A percentile compares a stretch with the other conserved stretches of the same genome.
phyloP scores from a whole-genome alignment of 352 stramenopile species.

The Aphanomyces euteiches region DNA sequence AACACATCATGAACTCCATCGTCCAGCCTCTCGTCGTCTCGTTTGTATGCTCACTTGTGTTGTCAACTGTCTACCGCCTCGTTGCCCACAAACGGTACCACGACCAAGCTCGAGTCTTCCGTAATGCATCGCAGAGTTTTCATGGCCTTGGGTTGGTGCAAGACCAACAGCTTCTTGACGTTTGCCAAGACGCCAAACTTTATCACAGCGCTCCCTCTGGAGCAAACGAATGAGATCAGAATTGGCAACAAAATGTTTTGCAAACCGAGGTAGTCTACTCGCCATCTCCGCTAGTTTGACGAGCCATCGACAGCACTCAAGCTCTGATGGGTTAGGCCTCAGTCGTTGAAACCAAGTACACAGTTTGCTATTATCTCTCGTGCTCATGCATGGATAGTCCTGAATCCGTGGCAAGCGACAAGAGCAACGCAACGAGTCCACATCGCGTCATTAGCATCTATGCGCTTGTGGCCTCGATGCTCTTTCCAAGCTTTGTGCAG shows the following conservation, averaged over 20 bases:
- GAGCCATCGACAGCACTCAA: conserved; percentile 11
- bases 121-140: conserved; percentile 6
- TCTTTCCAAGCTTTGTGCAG: not conserved
- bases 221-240: conserved; percentile 24
- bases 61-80: not conserved
- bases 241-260: conserved; percentile 31
- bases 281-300: not conserved
- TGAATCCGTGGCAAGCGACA: not conserved
- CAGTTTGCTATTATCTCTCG: too few species aligned
- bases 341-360: conserved; percentile 9
- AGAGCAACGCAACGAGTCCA: too few species aligned
- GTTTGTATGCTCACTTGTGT: not conserved
- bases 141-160: conserved; percentile 17
- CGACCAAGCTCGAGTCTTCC: too few species aligned
- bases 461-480: conserved; percentile 1
- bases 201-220: conserved; percentile 18
- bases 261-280: conserved; percentile 24
- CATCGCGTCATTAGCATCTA: conserved; percentile 19
- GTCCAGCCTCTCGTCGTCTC: conserved; percentile 13
- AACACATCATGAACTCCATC: not conserved
- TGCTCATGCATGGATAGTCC: too few species aligned
- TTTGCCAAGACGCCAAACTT: not conserved
- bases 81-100: not conserved
- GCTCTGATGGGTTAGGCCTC: conserved; percentile 21
- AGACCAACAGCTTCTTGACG: conserved; percentile 25